Evolutionary conservation across 192 early-diverging fungal species (phyloP).

Genomic region (Umbelopsis isabellina): DNA sequence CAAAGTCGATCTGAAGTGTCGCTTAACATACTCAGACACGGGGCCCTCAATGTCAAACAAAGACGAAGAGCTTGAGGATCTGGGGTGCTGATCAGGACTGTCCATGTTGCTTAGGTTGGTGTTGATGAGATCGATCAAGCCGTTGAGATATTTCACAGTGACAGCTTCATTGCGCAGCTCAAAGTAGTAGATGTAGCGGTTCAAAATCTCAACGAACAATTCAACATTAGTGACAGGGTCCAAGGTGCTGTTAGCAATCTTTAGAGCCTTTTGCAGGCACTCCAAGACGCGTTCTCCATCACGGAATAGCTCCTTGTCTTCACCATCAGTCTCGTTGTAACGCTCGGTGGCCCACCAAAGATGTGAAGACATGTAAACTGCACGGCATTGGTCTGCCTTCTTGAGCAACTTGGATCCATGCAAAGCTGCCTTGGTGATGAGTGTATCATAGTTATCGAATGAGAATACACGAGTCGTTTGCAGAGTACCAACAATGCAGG

Average conservation of each 20-base stretch:
- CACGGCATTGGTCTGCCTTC: constrained; percentile 93
- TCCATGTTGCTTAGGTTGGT: constrained; percentile 78
- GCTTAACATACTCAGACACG: constrained; percentile 67
- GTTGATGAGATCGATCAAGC: constrained; percentile 93
- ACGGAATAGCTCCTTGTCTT: constrained; percentile 69
- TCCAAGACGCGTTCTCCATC: constrained; percentile 90
- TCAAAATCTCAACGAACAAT: constrained; percentile 97
- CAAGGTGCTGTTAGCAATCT: constrained; percentile 93
- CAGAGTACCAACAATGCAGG: constrained; percentile 84
- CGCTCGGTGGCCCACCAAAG: constrained; percentile 88
- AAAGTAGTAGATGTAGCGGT: constrained; percentile 94
- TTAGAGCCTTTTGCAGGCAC: constrained; percentile 92
- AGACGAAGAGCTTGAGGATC: constrained; percentile 65
- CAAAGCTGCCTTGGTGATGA: constrained; percentile 88
- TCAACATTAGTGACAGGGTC: constrained; percentile 88
- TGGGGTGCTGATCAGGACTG: constrained; percentile 67
- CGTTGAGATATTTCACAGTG: constrained; percentile 91
- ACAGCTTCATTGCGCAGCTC: constrained; percentile 90
- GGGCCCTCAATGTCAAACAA: constrained; percentile 62
- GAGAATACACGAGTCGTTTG: constrained; percentile 82
- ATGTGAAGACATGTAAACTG: constrained; percentile 81
- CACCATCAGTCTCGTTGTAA: constrained; percentile 47
- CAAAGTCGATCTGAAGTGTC: constrained; percentile 73
- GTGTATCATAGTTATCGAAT: constrained; percentile 92
- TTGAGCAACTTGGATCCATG: constrained; percentile 91